Evolutionary conservation across 2,329 filamentous ascomycete species (phyloP), one percentile per base, ranked within the genome.

Genomic region (Chlorencoelia australis): DNA sequence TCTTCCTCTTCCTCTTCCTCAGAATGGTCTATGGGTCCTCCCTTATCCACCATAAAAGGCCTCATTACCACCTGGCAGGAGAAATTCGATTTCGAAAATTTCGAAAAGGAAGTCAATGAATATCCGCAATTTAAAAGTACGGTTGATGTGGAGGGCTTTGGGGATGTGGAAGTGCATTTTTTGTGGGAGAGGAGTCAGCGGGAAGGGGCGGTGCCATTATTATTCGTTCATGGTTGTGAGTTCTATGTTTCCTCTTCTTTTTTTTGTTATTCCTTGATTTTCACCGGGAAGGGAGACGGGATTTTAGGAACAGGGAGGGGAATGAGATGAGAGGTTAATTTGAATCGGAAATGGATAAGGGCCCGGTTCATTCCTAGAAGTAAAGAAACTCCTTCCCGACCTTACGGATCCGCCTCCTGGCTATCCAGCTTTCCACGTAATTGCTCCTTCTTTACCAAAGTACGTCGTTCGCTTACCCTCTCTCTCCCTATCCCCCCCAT

Each of bases 311-410:
- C n/a, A n/a, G n/a, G n/a, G n/a, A n/a, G n/a, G n/a, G n/a, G n/a
- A n/a, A n/a, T n/a, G n/a, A n/a, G n/a, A n/a, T n/a, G n/a, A n/a
- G n/a, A n/a, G n/a, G n/a, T n/a, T n/a, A n/a, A n/a, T n/a, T n/a
- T n/a, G n/a, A n/a, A n/a, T n/a, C n/a, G n/a, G n/a, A n/a, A n/a
- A n/a, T n/a, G n/a, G n/a, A 14, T 19, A n/a, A 65, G 50, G 75
- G 73, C 81, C 81, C 0, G 80, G 81, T 1, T 78, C 71, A 44
- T 83, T 82, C 51, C 53, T 80, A 30, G 79, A 85, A 57, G 75
- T 74, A 2, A 58, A 61, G 14, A 82, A 80, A 50, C 59, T 84
- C 30, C 60, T 86, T 5, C 65, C 64, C 1, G 57, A 65, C 0
- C 56, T 72, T 10, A 56, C 57, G 0, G 51, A 59, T 20, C 17